These are phyloP conservation scores for Coemansia asiatica DNA, from an alignment of 192 early-diverging fungal genomes.

Conservation along the genomic window DNA sequence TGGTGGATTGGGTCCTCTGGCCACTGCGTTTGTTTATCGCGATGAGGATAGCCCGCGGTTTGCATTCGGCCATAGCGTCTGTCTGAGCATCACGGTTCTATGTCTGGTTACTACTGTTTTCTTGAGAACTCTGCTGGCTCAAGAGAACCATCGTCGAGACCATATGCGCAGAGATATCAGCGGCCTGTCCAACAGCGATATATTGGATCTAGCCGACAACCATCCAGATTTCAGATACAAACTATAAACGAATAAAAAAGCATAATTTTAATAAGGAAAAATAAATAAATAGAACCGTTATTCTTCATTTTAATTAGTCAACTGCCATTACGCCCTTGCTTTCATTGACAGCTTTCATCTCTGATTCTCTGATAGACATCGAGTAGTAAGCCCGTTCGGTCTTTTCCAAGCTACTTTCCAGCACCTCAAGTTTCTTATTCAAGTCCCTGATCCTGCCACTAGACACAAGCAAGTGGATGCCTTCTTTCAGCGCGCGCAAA, in stretches of 20 bases:
- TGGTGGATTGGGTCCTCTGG: constrained; percentile 44
- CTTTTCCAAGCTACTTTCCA: constrained; percentile 53
- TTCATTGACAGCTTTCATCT: constrained; percentile 11
- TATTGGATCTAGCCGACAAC: constrained; percentile 42
- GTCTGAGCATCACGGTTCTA: constrained; percentile 31
- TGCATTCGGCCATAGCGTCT: constrained; percentile 43
- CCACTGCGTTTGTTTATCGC: constrained; percentile 52
- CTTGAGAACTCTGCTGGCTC: constrained; percentile 15
- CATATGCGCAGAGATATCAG: constrained; percentile 8
- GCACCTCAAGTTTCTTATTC: constrained; percentile 38
- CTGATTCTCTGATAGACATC: constrained; percentile 40
- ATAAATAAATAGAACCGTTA: neutral
- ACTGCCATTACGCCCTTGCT: neutral
- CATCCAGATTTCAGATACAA: constrained; percentile 52
- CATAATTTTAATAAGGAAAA: neutral
- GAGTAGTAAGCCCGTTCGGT: constrained; percentile 49
- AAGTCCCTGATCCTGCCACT: constrained; percentile 18
- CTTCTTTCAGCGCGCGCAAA: constrained; percentile 49
- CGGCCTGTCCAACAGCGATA: constrained; percentile 19
- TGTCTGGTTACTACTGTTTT: constrained; percentile 20
- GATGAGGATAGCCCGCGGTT: constrained; percentile 37
- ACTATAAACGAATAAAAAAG: constrained; percentile 6
- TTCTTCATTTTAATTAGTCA: neutral
- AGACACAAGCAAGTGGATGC: constrained; percentile 26
- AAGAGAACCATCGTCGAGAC: constrained; percentile 42